A percentile compares a stretch with the other conserved stretches of the same genome.
Conservation (phyloP, 495 filamentous ascomycete species). For the Neurospora africana region DNA sequence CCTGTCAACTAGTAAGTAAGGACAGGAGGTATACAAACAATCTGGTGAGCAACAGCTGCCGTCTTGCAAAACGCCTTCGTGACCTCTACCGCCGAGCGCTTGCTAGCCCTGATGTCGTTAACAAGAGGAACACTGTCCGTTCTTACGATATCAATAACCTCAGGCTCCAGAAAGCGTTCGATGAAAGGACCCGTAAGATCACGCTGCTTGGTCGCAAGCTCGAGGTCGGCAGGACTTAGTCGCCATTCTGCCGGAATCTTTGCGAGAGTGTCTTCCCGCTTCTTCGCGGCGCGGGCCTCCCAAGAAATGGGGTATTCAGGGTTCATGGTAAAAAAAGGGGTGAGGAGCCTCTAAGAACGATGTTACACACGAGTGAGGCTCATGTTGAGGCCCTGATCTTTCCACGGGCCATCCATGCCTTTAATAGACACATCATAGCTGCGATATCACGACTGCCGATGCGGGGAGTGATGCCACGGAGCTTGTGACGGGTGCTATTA, state of each 20-base stretch:
- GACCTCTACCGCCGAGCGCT: slow-evolving; percentile 27
- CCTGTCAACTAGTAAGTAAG: background rate
- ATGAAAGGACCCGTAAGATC: slow-evolving; percentile 26
- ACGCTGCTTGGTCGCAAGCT: slow-evolving; percentile 6
- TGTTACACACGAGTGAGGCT: background rate
- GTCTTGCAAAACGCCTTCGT: slow-evolving; percentile 34
- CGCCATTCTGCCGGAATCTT: slow-evolving; percentile 21
- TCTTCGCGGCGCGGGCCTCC: slow-evolving; percentile 16
- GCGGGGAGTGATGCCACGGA: background rate
- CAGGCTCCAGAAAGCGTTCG: slow-evolving; percentile 16
- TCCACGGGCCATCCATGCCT: background rate
- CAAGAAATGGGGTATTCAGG: slow-evolving; percentile 3
- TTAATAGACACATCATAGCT: background rate
- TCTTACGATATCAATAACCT: slow-evolving; percentile 10
- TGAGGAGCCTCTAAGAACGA: background rate
- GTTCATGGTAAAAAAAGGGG: background rate
- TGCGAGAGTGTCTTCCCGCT: slow-evolving; percentile 9
- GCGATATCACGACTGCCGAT: background rate
- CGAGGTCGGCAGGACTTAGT: slow-evolving; percentile 12
- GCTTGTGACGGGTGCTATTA: background rate
- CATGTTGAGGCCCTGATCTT: background rate
- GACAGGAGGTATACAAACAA: slow-evolving; percentile 25
- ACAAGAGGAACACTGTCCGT: slow-evolving; percentile 12
- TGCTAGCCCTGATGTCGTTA: slow-evolving; percentile 10
- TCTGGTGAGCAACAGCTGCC: slow-evolving; percentile 50